Evolutionary conservation across 2,329 filamentous ascomycete species (phyloP).

Genomic region (Trichoderma semiorbis): DNA sequence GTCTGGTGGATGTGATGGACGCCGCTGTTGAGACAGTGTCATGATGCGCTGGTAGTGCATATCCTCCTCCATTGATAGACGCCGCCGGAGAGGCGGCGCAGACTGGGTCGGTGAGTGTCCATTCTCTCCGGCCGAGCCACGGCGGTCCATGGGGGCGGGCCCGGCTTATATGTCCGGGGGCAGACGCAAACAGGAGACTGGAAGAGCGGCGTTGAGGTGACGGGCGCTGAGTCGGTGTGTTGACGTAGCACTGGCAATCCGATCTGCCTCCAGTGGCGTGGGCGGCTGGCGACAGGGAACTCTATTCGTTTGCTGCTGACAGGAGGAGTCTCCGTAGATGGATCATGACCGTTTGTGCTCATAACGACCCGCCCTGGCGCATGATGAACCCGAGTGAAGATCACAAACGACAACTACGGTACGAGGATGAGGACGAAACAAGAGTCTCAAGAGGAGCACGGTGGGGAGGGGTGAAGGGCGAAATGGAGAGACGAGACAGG

Average conservation of each 20-base stretch:
- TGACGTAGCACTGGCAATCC: conserved; percentile 12
- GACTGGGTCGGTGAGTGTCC: conserved; percentile 30
- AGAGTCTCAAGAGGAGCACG: conserved; percentile 16
- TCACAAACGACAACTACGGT: conserved; percentile 19
- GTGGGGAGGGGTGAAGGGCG: conserved; percentile 15
- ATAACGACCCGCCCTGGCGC: conserved; percentile 37
- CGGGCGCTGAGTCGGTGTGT: conserved; percentile 5
- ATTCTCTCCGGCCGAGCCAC: conserved; percentile 31
- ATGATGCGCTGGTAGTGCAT: conserved; percentile 51
- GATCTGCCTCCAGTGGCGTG: conserved; percentile 10
- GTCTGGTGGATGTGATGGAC: conserved; percentile 46
- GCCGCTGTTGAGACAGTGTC: conserved; percentile 38
- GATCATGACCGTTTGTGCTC: conserved; percentile 31
- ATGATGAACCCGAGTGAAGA: conserved; percentile 27
- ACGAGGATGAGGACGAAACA: neutral
- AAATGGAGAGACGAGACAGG: conserved; percentile 9
- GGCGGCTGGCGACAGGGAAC: conserved; percentile 14
- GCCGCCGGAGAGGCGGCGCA: conserved; percentile 40
- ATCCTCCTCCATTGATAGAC: conserved; percentile 55
- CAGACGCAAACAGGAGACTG: conserved; percentile 12
- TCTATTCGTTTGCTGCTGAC: conserved; percentile 19
- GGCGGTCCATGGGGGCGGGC: conserved; percentile 34
- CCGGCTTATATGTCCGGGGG: conserved; percentile 21
- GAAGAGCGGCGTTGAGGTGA: conserved; percentile 1
- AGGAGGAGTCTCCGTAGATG: conserved; percentile 34